A percentile compares a stretch with the other conserved stretches of the same genome.
Conservation (phyloP, 2,329 filamentous ascomycete species). For the Calycina marina region DNA sequence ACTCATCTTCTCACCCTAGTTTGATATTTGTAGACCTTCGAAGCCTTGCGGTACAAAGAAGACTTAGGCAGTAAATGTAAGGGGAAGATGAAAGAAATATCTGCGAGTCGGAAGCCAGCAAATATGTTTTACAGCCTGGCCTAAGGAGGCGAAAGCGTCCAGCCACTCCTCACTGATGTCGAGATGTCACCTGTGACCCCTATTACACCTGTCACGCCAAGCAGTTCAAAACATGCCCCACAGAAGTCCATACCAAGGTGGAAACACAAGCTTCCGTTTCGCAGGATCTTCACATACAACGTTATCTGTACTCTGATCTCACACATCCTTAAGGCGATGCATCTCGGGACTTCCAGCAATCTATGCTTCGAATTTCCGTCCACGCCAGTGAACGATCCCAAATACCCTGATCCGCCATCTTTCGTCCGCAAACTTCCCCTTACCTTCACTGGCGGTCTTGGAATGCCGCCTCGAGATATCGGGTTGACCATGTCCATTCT, state of each 20-base stretch:
- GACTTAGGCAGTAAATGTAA: constrained; percentile 15
- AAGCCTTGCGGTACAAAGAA: constrained; percentile 20
- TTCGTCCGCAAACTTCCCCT: constrained; percentile 12
- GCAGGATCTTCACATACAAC: constrained; percentile 20
- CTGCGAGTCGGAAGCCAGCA: constrained; percentile 5
- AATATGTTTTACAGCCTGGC: no score
- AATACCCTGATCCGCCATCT: constrained; percentile 42
- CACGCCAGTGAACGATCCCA: constrained; percentile 32
- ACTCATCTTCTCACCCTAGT: neutral
- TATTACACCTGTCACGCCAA: constrained; percentile 5
- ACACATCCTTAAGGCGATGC: constrained; percentile 55
- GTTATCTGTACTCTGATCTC: constrained; percentile 38
- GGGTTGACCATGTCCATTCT: constrained; percentile 64
- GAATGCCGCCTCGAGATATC: constrained; percentile 53
- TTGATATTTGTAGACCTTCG: constrained; percentile 21
- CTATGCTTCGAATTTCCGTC: constrained; percentile 47
- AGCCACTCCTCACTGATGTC: no score
- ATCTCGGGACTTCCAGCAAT: constrained; percentile 45
- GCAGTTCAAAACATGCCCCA: neutral
- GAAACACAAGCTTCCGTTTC: constrained; percentile 18
- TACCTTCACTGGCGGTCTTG: constrained; percentile 52
- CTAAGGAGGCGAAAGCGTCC: no score
- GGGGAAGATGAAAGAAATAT: constrained; percentile 8
- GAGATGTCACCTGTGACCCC: constrained; percentile 10
- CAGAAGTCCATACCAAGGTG: constrained; percentile 9